These are phyloP conservation scores for Amylocystis lapponica DNA, from an alignment of 768 basidiomycete genomes.

Conservation along the genomic window DNA sequence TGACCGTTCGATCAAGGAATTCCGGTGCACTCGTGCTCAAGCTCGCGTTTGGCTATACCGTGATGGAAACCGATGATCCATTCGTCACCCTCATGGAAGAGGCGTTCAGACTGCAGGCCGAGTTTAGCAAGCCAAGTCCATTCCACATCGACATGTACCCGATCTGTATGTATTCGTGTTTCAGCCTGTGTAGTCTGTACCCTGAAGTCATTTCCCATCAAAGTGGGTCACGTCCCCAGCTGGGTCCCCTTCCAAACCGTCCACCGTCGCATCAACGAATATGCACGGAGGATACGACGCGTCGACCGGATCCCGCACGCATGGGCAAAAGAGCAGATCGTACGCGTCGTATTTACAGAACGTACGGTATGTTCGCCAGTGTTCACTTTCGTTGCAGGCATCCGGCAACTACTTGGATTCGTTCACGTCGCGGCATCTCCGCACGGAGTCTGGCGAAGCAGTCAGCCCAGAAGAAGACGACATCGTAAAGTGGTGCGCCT, in stretches of 20 bases:
- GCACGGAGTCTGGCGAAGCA: constrained; percentile 45
- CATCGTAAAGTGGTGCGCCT: constrained; percentile 6
- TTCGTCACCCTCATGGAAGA: constrained; percentile 20
- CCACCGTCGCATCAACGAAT: constrained; percentile 17
- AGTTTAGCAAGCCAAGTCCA: constrained; percentile 25
- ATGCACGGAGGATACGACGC: constrained; percentile 11
- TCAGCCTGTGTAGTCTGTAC: background rate
- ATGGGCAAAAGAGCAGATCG: constrained; percentile 29
- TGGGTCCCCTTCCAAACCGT: constrained; percentile 36
- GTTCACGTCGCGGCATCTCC: constrained; percentile 16
- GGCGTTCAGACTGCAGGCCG: constrained; percentile 19
- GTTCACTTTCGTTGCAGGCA: constrained; percentile 13
- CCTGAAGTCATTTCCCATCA: background rate
- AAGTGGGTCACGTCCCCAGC: constrained; percentile 23
- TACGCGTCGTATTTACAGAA: constrained; percentile 3
- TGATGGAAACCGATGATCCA: constrained; percentile 18
- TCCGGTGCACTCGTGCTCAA: constrained; percentile 22
- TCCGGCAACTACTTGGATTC: no score
- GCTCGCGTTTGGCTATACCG: constrained; percentile 25
- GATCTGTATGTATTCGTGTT: constrained; percentile 16
- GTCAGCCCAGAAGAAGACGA: constrained; percentile 54
- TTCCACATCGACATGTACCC: constrained; percentile 29
- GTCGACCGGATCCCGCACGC: constrained; percentile 28
- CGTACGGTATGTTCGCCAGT: constrained; percentile 10
- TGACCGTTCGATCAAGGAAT: no score